These are phyloP conservation scores for Pythium utonaiense DNA, from an alignment of 352 stramenopile species.

Conservation along the genomic window DNA sequence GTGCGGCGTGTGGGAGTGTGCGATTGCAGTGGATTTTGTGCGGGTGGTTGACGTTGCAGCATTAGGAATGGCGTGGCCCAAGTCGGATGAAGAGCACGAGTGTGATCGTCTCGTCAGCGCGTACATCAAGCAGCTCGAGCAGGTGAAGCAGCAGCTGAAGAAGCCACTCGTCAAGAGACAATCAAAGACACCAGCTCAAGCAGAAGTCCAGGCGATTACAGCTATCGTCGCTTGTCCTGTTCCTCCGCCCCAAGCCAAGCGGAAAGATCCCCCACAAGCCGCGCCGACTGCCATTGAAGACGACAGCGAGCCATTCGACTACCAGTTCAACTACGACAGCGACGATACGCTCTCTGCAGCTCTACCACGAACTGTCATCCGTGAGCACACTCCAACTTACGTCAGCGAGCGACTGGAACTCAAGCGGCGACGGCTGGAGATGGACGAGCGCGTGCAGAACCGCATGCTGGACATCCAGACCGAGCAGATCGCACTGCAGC, in stretches of 20 bases:
- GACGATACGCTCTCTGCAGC: neutral
- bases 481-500: slow-evolving; percentile 15
- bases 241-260: neutral
- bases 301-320: neutral
- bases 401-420: neutral
- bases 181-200: neutral
- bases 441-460: slow-evolving; percentile 15
- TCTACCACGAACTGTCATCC: neutral
- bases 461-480: slow-evolving; percentile 19
- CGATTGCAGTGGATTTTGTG: neutral
- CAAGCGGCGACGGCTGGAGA: slow-evolving; percentile 13
- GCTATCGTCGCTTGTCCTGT: no score
- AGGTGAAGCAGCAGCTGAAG: neutral
- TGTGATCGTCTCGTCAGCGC: slow-evolving; percentile 5
- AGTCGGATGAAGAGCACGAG: slow-evolving; percentile 14
- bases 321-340: neutral
- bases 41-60: neutral
- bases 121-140: neutral
- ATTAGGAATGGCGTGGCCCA: slow-evolving; percentile 16
- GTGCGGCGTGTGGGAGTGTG: neutral
- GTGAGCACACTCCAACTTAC: neutral
- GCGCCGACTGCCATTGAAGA: neutral
- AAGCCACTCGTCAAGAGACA: no score
- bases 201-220: neutral
- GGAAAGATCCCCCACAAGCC: neutral